Evolutionary conservation across 2,329 filamentous ascomycete species (phyloP), one percentile per base, ranked within the genome.

Genomic region (Blastomyces gilchristii): DNA sequence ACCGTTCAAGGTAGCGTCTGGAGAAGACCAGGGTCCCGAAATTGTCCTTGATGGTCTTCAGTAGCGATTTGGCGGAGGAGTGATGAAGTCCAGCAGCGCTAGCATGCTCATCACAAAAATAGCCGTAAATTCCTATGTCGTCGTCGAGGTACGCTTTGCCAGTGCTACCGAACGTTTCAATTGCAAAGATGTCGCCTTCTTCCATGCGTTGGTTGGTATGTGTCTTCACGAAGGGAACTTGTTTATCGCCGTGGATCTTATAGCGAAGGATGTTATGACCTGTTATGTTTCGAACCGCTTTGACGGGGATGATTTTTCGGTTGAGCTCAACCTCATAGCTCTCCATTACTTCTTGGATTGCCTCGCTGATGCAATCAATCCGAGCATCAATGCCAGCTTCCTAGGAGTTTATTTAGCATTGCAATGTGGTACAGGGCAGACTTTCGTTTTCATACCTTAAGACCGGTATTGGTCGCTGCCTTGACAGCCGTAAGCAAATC

Each of bases 401-500:
- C 75, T 80, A 66, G 34, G 54, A 60, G 28, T 60, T 56, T 16
- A 39, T 22, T 63, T 65, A 62, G 62, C 57, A 61, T 14, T 5
- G 57, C 43, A 22, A 22, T n/a, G 4, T 37, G 56, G 52, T 60
- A 41, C 16, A 47, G 14, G 57, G 53, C 9, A 60, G 31, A 56
- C 12, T 3, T 34, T 57, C 34, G n/a, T 63, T 70, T 50, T 66
- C 63, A 52, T n/a, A 78, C 77, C 73, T 71, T 76, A 64, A 83
- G 68, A 9, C 77, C 81, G 58, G 79, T 78, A 75, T 91, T 89
- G 63, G 89, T 92, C 16, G 89, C 88, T 63, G 85, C 88, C 75
- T 85, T 85, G 64, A 91, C 89, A 3, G 89, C 86, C 54, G 83
- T 80, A 45, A 93, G 82, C 37, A 93, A 80, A 70, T 87, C 87